Evolutionary conservation across 805 yeast species (phyloP), one percentile per base, ranked within the genome.

Genomic region (Wickerhamomyces chambardii): DNA sequence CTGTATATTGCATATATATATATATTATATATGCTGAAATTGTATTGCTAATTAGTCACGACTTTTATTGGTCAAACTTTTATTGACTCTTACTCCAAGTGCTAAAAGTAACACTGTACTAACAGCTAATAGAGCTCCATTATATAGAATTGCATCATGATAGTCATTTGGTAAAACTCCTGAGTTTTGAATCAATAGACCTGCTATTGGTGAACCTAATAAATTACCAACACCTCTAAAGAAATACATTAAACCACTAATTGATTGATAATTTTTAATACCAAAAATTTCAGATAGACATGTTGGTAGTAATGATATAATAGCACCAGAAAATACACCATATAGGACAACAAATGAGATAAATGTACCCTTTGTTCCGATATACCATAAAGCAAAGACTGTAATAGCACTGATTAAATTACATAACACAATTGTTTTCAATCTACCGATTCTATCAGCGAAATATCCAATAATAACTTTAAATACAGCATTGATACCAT

Each of bases 401-500:
- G 60, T 48, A 3, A 56, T 16, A 9, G 53, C 42, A 30, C 62
- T 55, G 5, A 65, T 56, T 6, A 50, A 24, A 28, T 61, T 43
- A 61, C 67, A 65, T 3, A 53, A 15, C 6, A 64, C 44, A 57
- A 64, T 62, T 39, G 63, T 58, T 40, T 67, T 68, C 41, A 61
- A 53, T 30, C 59, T 54, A 4, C 74, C 73, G 17, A 55, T 36
- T 24, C 40, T 42, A 43, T 68, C 74, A 4, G 72, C 66, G 10
- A 51, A 36, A 29, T 48, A 43, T 2, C 70, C 70, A 9, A 69
- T 62, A 3, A 65, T 28, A 15, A 51, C 28, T 29, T 51, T 51
- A 28, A 44, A 45, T 11, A 47, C 28, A 1, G 56, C 64, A 41
- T 60, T 60, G 29, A 58, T 45, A 17, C 50, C 55, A 36, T 60